Evolutionary conservation across 2,329 filamentous ascomycete species (phyloP).

Genomic region (Clarireedia sp.): DNA sequence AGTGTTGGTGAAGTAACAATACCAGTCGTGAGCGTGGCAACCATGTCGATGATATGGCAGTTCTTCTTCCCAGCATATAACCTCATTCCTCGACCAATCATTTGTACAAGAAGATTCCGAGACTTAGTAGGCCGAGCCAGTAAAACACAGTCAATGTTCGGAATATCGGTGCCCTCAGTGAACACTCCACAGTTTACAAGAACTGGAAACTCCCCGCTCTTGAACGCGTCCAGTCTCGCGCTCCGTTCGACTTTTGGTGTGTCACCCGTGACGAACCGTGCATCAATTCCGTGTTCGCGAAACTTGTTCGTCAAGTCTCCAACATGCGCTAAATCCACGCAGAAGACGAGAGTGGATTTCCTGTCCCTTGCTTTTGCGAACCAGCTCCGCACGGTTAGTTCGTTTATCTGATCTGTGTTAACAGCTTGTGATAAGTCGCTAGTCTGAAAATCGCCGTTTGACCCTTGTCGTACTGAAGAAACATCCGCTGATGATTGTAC

Average conservation of each 20-base stretch:
- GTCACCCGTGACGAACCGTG: conserved; percentile 76
- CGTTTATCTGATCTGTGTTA: conserved; percentile 74
- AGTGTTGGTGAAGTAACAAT: conserved; percentile 87
- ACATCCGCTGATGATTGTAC: conserved; percentile 78
- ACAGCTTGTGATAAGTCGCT: conserved; percentile 72
- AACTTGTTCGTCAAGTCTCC: conserved; percentile 67
- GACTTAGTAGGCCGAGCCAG: conserved; percentile 84
- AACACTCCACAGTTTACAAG: conserved; percentile 94
- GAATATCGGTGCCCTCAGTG: conserved; percentile 95
- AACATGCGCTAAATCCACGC: conserved; percentile 83
- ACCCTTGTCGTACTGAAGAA: conserved; percentile 54
- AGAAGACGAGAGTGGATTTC: conserved; percentile 87
- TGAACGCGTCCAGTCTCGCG: conserved; percentile 68
- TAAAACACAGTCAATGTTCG: conserved; percentile 90
- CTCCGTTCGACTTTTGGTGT: conserved; percentile 63
- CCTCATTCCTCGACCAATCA: conserved; percentile 93
- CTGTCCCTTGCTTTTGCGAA: conserved; percentile 63
- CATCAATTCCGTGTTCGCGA: conserved; percentile 69
- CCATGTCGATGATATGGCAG: conserved; percentile 95
- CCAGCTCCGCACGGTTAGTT: conserved; percentile 82
- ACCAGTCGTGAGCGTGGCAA: conserved; percentile 73
- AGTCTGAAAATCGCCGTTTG: conserved; percentile 70
- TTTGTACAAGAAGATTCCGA: conserved; percentile 88
- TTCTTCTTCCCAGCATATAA: conserved; percentile 72
- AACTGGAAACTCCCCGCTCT: conserved; percentile 68